Base-by-base conservation (phyloP, 1,284 basidiomycete genomes). In the Xanthoconium separans region DNA sequence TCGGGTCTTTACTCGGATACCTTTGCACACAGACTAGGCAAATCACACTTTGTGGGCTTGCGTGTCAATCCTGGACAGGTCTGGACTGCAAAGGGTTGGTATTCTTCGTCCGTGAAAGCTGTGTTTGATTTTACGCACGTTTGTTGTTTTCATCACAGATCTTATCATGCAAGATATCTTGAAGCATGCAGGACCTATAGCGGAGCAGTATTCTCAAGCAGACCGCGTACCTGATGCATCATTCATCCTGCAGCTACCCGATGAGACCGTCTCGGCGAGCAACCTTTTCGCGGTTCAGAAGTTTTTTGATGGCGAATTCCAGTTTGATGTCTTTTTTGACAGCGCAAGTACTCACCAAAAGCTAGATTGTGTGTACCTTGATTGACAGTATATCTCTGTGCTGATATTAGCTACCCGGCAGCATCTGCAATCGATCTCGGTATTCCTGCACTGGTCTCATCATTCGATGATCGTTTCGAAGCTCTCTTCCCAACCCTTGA, bases 281-380 rank as follows among this genome's bases (percentile, higher is more conserved):
- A 96, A 93, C 64, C 75, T 96, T 29, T 93, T 81, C 66, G 93
- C 89, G 6, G 77, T 95, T 31, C 95, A 98, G 72, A 94, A 93
- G 67, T 77, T 79, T 15, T 94, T 89, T 63, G 84, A 91, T 15
- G 91, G 91, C 7, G 77, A 84, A 49, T 96, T 95, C 73, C 82
- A 89, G 58, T 91, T 94, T 63, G 94, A 96, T 61, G 78, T 95
- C 20, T 87, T 89, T 69, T 95, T 85, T 65, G 91, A 95, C 63
- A 88, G 88, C 55, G 81, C 73, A 41, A 82, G 83, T 66, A 70
- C 82, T 47, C 78, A 82, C 58, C 76, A 83, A 61, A 80, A 81
- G 60, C 66, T 91, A 42, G 78, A 77, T 66, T 71, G 90, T 92
- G 61, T 68, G 80, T 75, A 45, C 43, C 8, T 47, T 40, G 45